Evolutionary conservation across 179 eudicot species (phyloP).

Genomic region (Beta macrorhiza): DNA sequence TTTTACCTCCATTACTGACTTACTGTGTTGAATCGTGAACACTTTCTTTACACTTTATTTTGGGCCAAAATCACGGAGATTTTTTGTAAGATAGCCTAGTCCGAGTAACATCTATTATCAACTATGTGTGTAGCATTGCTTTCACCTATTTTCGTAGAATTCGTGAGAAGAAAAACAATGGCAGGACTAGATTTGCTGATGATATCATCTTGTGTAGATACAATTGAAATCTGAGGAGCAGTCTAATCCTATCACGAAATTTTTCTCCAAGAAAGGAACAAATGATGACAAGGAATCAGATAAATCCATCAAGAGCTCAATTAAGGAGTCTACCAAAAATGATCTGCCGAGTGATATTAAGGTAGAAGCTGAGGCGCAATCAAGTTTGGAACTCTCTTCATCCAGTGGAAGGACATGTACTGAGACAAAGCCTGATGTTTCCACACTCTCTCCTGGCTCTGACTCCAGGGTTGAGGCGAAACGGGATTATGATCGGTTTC

Average conservation of each 20-base stretch:
- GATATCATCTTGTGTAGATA: constrained; percentile 27
- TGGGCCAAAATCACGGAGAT: too few species aligned
- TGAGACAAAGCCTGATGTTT: constrained; percentile 16
- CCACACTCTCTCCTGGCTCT: constrained; percentile 1
- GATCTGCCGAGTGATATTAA: constrained; percentile 14
- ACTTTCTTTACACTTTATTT: too few species aligned
- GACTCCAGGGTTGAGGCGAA: constrained; percentile 31
- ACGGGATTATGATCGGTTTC: constrained; percentile 19
- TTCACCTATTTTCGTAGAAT: neutral
- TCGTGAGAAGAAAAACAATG: neutral
- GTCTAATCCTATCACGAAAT: constrained; percentile 34
- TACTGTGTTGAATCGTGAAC: too few species aligned
- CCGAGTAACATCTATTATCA: too few species aligned
- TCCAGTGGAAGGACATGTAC: neutral
- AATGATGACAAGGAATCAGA: constrained; percentile 17
- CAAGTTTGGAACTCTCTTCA: constrained; percentile 16
- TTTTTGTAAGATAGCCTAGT: too few species aligned
- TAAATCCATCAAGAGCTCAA: constrained; percentile 14
- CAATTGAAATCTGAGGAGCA: constrained; percentile 31
- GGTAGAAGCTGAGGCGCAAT: constrained; percentile 18
- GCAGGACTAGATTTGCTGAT: neutral
- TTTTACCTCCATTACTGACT: too few species aligned
- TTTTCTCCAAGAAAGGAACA: constrained; percentile 33
- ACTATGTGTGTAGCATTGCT: neutral
- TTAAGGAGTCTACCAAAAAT: constrained; percentile 8